Base-by-base conservation (phyloP, 1,284 basidiomycete genomes). In the Puccinia horiana region DNA sequence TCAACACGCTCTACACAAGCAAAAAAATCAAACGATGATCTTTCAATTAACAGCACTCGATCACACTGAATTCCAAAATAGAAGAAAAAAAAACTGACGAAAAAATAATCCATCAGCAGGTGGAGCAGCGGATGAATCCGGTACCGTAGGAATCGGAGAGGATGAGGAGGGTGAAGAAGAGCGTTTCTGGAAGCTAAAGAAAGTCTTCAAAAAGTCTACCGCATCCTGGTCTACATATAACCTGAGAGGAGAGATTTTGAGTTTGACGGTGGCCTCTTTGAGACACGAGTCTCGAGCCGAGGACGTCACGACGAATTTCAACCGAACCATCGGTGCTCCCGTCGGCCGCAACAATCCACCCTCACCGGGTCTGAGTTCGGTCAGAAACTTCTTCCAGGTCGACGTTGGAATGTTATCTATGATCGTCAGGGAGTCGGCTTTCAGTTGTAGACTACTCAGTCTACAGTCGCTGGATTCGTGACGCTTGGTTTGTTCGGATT, bases 141-240 rank as follows among this genome's bases (percentile, higher is more conserved):
- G 86, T 2, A 87, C 85, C 8, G 89, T 23, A 1, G 40, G 44
- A 26, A 44, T 67, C 3, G 65, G n/a, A 44, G 40, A 2, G 3
- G 87, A 52, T 0, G 29, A 35, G 56, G 58, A 3, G 37, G 54
- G 5, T 67, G 86, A 85, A 18, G 90, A 88, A 49, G 91, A 89
- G 84, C 92, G 91, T 42, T 82, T 82, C 85, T 92, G 89, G 98
- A 98, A 84, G 91, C 93, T 23, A 87, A 96, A 96, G 87, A 98
- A 98, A 83, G 92, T 92, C 88, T 99, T 99, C 86, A 99, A 88
- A 86, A 99, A 99, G 87, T 99, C 97, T 20, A 99, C 90, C 11
- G 97, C 96, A 87, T 99, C 97, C 88, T 99, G 96, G 87, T 99
- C 96, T 29, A 99, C 94, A 87, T 98, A 94, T 54, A 99, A 88